Percentiles rank a stretch among this genome's conserved stretches.
phyloP scores from a whole-genome alignment of 495 filamentous ascomycete species.

The Baudoinia panamericana region DNA sequence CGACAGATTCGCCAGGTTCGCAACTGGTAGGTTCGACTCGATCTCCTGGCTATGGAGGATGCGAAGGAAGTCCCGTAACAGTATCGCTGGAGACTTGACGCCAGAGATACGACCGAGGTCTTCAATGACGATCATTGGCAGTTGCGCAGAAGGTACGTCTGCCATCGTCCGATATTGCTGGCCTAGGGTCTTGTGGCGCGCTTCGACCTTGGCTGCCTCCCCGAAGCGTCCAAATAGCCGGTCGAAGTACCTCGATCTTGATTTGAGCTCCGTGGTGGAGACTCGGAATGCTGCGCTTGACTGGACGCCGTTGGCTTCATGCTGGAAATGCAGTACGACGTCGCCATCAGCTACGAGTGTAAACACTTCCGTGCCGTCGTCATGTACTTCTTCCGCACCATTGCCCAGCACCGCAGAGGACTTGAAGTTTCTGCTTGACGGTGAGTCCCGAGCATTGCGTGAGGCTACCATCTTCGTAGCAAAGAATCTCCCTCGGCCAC shows the following conservation, averaged over 20 bases:
- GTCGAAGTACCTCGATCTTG: conserved; percentile 46
- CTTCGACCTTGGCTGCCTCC: conserved; percentile 30
- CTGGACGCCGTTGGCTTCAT: neutral
- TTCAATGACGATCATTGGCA: conserved; percentile 42
- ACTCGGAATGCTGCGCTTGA: conserved; percentile 27
- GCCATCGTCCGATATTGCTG: conserved; percentile 32
- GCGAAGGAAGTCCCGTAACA: conserved; percentile 43
- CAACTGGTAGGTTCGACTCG: conserved; percentile 29
- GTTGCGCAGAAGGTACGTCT: conserved; percentile 33
- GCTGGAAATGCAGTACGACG: conserved; percentile 29
- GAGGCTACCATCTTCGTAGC: no score
- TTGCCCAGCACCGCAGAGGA: no score
- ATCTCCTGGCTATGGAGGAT: conserved; percentile 41
- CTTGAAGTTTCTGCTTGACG: no score
- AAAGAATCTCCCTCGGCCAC: no score
- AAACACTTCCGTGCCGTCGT: no score
- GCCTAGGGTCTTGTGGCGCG: conserved; percentile 32
- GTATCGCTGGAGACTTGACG: conserved; percentile 34
- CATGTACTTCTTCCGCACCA: no score
- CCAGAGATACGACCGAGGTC: conserved; percentile 48
- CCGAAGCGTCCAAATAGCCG: conserved; percentile 32
- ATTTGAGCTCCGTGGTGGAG: conserved; percentile 27
- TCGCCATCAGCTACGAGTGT: conserved; percentile 40
- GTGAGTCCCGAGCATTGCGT: no score
- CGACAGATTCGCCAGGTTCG: conserved; percentile 46